Percentiles rank a stretch among this genome's conserved stretches.
These are phyloP conservation scores for Allium cepa DNA, from an alignment of 106 monocot species.

Conservation along the genomic window DNA sequence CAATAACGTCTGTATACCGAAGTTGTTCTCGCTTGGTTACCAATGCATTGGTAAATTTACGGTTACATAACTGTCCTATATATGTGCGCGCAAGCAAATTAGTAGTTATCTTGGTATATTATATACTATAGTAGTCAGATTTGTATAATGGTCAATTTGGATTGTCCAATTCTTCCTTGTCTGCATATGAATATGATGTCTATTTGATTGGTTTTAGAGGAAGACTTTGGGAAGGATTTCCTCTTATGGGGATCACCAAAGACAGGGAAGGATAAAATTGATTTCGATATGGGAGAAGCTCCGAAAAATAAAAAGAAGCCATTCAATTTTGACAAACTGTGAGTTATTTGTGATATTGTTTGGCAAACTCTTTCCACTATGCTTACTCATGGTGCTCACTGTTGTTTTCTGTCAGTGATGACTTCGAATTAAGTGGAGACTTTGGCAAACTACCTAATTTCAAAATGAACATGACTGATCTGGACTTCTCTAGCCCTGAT, in stretches of 20 bases:
- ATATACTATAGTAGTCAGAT: no score
- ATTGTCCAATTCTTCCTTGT: no score
- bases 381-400: slow-evolving; percentile 2
- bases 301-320: slow-evolving; percentile 34
- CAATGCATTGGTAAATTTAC: no score
- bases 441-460: slow-evolving; percentile 88
- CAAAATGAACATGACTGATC: slow-evolving; percentile 74
- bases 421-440: slow-evolving; percentile 68
- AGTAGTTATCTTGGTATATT: no score
- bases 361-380: neutral
- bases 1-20: no score
- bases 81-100: no score
- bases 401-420: slow-evolving; percentile 46
- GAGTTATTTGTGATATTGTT: slow-evolving; percentile 16
- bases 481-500: slow-evolving; percentile 63
- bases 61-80: no score
- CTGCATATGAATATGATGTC: no score
- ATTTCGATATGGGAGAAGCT: slow-evolving; percentile 52
- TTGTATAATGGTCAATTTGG: no score
- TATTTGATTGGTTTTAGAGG: slow-evolving; percentile 34
- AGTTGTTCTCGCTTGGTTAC: no score
- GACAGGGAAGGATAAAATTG: slow-evolving; percentile 37
- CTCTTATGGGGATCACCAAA: slow-evolving; percentile 67
- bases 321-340: slow-evolving; percentile 85
- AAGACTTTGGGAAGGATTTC: slow-evolving; percentile 74